Base-by-base conservation (phyloP, 495 filamentous ascomycete species). In the Aspergillus sclerotiicarbonarius region DNA sequence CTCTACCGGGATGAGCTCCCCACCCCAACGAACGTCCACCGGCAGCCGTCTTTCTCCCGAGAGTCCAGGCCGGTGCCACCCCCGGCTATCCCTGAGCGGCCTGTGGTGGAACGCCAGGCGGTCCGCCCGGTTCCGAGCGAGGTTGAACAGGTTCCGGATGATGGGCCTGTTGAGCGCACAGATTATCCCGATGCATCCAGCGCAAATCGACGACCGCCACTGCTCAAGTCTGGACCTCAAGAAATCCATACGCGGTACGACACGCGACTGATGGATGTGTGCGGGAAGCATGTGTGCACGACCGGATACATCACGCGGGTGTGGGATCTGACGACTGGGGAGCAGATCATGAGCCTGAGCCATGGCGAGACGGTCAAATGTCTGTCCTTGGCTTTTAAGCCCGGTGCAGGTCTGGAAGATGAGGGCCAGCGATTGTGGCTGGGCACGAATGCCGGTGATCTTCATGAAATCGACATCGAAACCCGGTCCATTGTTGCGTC, bases 371-470 rank as follows among this genome's bases (percentile, higher is more conserved):
- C 78, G 0, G 79, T 89, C 51, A 93, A 88, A 66, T 85, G 88
- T 32, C 84, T 90, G 15, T 85, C 93, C 15, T 70, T 97, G 2
- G 80, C 87, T 4, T 98, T 98, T 71, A 96, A 93, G 70, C 90
- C 93, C 8, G 84, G 87, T 0, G 71, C 74, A 20, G 82, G 84
- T 47, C 77, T 91, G 7, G 83, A 88, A 56, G 87, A 92, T 45
- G 93, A 97, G 70, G 92, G 92, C 10, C 77, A 80, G 46, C 82
- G 86, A 13, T 59, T 98, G n/a, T 98, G 94, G 94, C 80, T 98
- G 15, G 94, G 94, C 0, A 96, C 86, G 31, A 96, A 84, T 63
- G 71, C 82, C 46, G 94, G 94, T 25, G 95, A 97, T 58, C 73
- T 98, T 16, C 81, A 93, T 45, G 94, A 98, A 73, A 77, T 96